Evolutionary conservation across 2,329 filamentous ascomycete species (phyloP).

Genomic region (Aspergillus sp.): DNA sequence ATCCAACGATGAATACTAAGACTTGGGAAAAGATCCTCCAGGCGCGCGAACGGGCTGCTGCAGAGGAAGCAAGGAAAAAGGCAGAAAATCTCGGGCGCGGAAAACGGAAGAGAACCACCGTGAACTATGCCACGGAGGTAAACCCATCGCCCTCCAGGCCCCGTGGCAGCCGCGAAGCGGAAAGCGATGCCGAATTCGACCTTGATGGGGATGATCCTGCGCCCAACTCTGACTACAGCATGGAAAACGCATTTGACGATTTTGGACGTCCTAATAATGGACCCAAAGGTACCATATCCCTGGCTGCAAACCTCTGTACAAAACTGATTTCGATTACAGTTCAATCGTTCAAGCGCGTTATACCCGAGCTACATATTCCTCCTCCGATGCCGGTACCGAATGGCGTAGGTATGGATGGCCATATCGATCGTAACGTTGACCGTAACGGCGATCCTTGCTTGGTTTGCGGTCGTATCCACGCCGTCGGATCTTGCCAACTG

Average conservation of each 20-base stretch:
- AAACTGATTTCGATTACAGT: conserved; percentile 30
- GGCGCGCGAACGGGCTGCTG: conserved; percentile 77
- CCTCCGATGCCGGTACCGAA: conserved; percentile 2
- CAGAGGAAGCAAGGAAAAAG: conserved; percentile 69
- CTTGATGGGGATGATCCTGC: conserved; percentile 35
- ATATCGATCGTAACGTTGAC: conserved; percentile 19
- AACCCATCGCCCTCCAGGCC: conserved; percentile 30
- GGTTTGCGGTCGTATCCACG: conserved; percentile 60
- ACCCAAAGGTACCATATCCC: conserved; percentile 26
- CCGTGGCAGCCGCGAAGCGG: conserved; percentile 21
- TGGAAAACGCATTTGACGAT: conserved; percentile 26
- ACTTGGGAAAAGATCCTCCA: conserved; percentile 91
- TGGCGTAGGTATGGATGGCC: conserved; percentile 25
- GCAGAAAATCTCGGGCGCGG: conserved; percentile 83
- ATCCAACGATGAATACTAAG: conserved; percentile 62
- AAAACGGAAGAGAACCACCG: conserved; percentile 69
- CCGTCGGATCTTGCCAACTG: conserved; percentile 63
- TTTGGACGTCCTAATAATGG: conserved; percentile 30
- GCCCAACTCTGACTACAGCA: conserved; percentile 30
- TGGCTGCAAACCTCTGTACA: background rate
- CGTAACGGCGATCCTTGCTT: conserved; percentile 46
- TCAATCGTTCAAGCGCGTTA: conserved; percentile 45
- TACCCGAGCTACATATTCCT: conserved; percentile 20
- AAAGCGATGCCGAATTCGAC: conserved; percentile 40
- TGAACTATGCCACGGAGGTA: conserved; percentile 33